Evolutionary conservation across 495 filamentous ascomycete genomes (phyloP).

Genomic region (Daldinia caldariorum): DNA sequence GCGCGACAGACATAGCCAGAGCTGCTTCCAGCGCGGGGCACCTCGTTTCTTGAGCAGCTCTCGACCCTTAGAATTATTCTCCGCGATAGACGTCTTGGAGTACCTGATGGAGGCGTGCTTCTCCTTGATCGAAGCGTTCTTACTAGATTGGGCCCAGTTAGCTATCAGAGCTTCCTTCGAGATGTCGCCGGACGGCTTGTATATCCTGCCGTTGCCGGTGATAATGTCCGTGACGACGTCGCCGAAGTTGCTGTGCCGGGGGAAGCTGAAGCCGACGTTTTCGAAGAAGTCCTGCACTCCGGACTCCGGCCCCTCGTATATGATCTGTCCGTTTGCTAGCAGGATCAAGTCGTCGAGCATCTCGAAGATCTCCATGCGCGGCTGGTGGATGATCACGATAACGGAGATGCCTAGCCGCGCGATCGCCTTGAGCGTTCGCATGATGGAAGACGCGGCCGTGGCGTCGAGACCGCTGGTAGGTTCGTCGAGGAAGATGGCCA

Average conservation of each 20-base stretch:
- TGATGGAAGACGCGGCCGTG: conserved; percentile 69
- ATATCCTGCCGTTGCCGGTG: conserved; percentile 57
- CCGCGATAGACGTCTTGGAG: conserved; percentile 37
- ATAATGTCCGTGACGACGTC: conserved; percentile 64
- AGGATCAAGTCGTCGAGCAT: conserved; percentile 59
- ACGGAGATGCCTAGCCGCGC: conserved; percentile 58
- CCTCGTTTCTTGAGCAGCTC: conserved; percentile 54
- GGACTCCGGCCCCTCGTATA: conserved; percentile 53
- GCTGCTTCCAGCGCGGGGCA: conserved; percentile 59
- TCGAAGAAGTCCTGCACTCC: conserved; percentile 57
- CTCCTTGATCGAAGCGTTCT: conserved; percentile 38
- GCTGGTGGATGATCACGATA: conserved; percentile 59
- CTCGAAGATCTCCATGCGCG: conserved; percentile 59
- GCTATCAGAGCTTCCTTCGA: conserved; percentile 54
- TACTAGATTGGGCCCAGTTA: conserved; percentile 48
- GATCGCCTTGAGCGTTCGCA: conserved; percentile 59
- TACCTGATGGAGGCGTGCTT: conserved; percentile 32
- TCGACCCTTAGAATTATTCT: conserved; percentile 42
- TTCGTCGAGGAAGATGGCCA: conserved; percentile 72
- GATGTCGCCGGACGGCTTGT: conserved; percentile 58
- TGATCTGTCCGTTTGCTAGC: conserved; percentile 55
- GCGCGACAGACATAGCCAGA: conserved; percentile 58
- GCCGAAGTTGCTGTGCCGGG: conserved; percentile 54
- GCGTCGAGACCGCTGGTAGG: conserved; percentile 73
- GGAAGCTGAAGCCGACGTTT: conserved; percentile 55